Conservation (phyloP, 1,139 yeast genomes). For the Diutina siamensis region DNA sequence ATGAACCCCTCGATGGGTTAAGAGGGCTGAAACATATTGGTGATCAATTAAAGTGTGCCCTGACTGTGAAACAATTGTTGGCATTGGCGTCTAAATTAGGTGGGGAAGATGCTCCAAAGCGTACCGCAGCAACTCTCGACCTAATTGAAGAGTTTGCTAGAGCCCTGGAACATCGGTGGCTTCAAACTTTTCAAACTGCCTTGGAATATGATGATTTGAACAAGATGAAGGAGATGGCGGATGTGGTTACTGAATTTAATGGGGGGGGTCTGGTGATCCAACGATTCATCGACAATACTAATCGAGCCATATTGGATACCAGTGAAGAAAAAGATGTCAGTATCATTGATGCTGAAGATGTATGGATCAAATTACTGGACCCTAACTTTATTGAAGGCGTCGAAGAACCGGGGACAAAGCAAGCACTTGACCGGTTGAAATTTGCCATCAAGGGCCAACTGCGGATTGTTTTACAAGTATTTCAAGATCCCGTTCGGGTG, state of each 20-base stretch:
- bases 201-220: slow-evolving; percentile 47
- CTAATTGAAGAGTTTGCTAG: slow-evolving; percentile 65
- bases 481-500: slow-evolving; percentile 55
- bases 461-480: slow-evolving; percentile 61
- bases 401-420: slow-evolving; percentile 23
- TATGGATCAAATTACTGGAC: slow-evolving; percentile 27
- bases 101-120: slow-evolving; percentile 21
- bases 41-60: slow-evolving; percentile 57
- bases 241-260: slow-evolving; percentile 68
- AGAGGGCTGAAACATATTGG: slow-evolving; percentile 30
- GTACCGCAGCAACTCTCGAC: slow-evolving; percentile 36
- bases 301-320: slow-evolving; percentile 39
- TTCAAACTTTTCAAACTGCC: slow-evolving; percentile 47
- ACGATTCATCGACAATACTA: slow-evolving; percentile 73
- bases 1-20: slow-evolving; percentile 49
- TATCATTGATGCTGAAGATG: slow-evolving; percentile 25
- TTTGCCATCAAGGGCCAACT: slow-evolving; percentile 56
- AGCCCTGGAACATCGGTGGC: slow-evolving; percentile 54
- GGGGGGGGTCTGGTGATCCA: slow-evolving; percentile 79
- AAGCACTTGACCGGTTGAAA: slow-evolving; percentile 24
- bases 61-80: slow-evolving; percentile 54
- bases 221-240: slow-evolving; percentile 72
- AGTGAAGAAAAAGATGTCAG: slow-evolving; percentile 20
- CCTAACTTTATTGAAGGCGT: slow-evolving; percentile 21
- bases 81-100: slow-evolving; percentile 47